Evolutionary conservation across 2,329 filamentous ascomycete species (phyloP).

Genomic region (Aspergillus fumigatus): DNA sequence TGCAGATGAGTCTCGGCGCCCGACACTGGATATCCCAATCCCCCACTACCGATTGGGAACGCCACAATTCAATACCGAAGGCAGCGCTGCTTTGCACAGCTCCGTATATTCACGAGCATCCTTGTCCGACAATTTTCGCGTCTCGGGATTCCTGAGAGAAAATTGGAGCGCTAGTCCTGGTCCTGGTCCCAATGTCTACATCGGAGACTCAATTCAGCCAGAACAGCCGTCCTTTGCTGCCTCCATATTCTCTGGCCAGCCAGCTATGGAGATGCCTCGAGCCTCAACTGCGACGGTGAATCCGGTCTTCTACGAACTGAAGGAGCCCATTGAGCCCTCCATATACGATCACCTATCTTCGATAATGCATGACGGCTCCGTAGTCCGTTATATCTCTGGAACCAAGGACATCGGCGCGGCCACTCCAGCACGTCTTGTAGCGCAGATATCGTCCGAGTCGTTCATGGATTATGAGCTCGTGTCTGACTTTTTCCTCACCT

Average conservation of each 20-base stretch:
- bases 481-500: slow-evolving; percentile 97
- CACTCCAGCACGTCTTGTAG: slow-evolving; percentile 83
- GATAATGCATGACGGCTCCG: slow-evolving; percentile 73
- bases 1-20: slow-evolving; percentile 53
- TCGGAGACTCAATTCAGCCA: slow-evolving; percentile 20
- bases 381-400: slow-evolving; percentile 74
- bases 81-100: slow-evolving; percentile 71
- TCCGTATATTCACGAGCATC: slow-evolving; percentile 70
- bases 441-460: slow-evolving; percentile 91
- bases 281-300: slow-evolving; percentile 32
- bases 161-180: slow-evolving; percentile 23
- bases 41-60: slow-evolving; percentile 80
- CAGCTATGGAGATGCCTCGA: slow-evolving; percentile 28
- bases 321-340: slow-evolving; percentile 57
- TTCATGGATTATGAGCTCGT: slow-evolving; percentile 96
- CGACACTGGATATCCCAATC: slow-evolving; percentile 68
- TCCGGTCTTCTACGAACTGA: slow-evolving; percentile 45
- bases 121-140: slow-evolving; percentile 63
- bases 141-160: slow-evolving; percentile 53
- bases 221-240: slow-evolving; percentile 32
- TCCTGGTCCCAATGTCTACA: slow-evolving; percentile 21
- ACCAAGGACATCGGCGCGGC: slow-evolving; percentile 78
- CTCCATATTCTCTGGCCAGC: slow-evolving; percentile 33
- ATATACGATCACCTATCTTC: slow-evolving; percentile 80
- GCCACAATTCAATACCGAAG: slow-evolving; percentile 71